Conservation (phyloP, 164 flowering plant genomes). For the Umbellularia californica region DNA sequence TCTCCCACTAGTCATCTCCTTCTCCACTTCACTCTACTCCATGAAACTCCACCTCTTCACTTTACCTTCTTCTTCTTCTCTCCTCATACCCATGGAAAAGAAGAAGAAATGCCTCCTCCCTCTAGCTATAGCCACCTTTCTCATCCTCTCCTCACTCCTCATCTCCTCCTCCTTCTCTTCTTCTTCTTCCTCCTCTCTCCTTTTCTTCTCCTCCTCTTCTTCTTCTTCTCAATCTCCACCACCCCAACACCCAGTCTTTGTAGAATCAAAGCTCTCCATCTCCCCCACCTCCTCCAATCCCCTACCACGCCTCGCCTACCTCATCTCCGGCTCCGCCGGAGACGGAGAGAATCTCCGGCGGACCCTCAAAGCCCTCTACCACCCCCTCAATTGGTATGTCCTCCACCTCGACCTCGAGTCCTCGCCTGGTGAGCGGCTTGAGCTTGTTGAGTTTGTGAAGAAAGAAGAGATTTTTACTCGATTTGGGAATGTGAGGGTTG, state of each 20-base stretch:
- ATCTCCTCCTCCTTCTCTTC: constrained; percentile 15
- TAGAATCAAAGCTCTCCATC: constrained; percentile 45
- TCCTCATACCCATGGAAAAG: constrained; percentile 28
- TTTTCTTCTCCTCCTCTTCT: constrained; percentile 14
- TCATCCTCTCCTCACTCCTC: constrained; percentile 26
- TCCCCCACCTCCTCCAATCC: constrained; percentile 23
- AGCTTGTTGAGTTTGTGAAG: constrained; percentile 41
- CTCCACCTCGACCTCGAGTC: constrained; percentile 80
- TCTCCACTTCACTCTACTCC: background rate
- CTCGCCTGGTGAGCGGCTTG: constrained; percentile 51
- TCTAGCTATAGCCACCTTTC: constrained; percentile 12
- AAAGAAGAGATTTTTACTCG: constrained; percentile 34
- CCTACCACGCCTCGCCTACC: constrained; percentile 58
- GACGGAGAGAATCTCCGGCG: constrained; percentile 60
- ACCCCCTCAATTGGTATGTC: constrained; percentile 69
- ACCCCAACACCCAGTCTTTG: constrained; percentile 38
- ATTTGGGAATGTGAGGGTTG: constrained; percentile 62
- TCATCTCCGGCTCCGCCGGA: constrained; percentile 71
- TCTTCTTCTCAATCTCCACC: background rate
- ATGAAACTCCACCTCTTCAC: background rate
- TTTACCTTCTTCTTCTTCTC: constrained; percentile 3
- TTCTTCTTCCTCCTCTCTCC: constrained; percentile 25
- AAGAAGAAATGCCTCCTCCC: constrained; percentile 49
- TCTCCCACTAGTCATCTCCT: background rate
- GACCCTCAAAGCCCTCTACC: constrained; percentile 62